Percentiles rank a stretch among this genome's conserved stretches.
phyloP scores from a whole-genome alignment of 805 yeast species.

The Cyberlindnera americana region DNA sequence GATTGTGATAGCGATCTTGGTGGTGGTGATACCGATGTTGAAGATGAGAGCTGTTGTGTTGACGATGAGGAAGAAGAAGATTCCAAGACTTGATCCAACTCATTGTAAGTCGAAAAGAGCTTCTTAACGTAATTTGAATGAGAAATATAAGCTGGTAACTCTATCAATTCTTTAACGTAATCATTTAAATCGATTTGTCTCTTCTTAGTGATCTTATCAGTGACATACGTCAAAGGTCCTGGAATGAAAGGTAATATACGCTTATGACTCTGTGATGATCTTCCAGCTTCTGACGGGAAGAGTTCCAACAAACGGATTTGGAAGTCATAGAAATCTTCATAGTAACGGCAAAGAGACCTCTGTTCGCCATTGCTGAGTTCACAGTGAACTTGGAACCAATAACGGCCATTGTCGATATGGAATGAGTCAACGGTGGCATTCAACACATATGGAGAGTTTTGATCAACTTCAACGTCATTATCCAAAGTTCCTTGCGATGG shows the following conservation, averaged over 20 bases:
- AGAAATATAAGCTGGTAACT: slow-evolving; percentile 74
- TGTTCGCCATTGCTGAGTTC: slow-evolving; percentile 62
- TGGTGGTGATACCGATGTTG: not conserved
- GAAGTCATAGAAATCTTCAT: slow-evolving; percentile 93
- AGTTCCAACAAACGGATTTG: slow-evolving; percentile 79
- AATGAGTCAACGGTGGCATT: slow-evolving; percentile 74
- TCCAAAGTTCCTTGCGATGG: slow-evolving; percentile 8
- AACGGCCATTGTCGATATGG: slow-evolving; percentile 78
- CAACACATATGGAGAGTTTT: slow-evolving; percentile 22
- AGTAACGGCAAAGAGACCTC: slow-evolving; percentile 78
- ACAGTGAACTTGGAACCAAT: slow-evolving; percentile 79
- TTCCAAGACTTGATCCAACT: slow-evolving; percentile 29
- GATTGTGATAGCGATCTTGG: slow-evolving; percentile 1
- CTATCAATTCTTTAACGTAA: slow-evolving; percentile 56
- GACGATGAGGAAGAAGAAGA: not conserved
- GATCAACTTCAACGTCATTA: slow-evolving; percentile 15
- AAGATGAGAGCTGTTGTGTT: not conserved
- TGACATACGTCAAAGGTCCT: slow-evolving; percentile 90
- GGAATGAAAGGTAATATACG: slow-evolving; percentile 92
- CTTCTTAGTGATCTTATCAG: slow-evolving; percentile 62
- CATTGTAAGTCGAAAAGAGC: slow-evolving; percentile 56
- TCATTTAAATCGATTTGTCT: slow-evolving; percentile 53
- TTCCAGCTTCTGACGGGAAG: slow-evolving; percentile 92
- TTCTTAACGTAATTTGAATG: slow-evolving; percentile 62
- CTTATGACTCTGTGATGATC: slow-evolving; percentile 60